Evolutionary conservation across 140 eudicot species (phyloP).

Genomic region (Anethum foeniculum): DNA sequence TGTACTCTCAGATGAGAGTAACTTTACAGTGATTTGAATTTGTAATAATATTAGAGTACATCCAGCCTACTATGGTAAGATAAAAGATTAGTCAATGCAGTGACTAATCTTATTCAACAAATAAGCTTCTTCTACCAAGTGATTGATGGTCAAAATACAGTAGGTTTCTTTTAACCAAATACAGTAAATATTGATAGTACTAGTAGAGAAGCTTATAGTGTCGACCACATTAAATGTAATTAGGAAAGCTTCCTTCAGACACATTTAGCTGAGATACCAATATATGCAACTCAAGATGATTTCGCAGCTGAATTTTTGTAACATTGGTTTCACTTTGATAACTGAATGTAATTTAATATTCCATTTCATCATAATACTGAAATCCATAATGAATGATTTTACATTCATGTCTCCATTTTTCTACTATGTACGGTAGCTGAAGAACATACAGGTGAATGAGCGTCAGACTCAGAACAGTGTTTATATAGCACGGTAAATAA

Average conservation of each 20-base stretch:
- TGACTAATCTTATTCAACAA: background rate
- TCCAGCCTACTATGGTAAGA: background rate
- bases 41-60: too few species aligned
- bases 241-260: background rate
- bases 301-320: background rate
- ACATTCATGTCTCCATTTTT: background rate
- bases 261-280: background rate
- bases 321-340: background rate
- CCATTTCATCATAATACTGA: background rate
- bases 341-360: background rate
- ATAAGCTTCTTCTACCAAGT: background rate
- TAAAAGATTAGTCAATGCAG: background rate
- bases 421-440: background rate
- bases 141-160: background rate
- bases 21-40: too few species aligned
- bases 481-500: background rate
- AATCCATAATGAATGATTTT: too few species aligned
- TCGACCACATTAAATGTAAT: background rate
- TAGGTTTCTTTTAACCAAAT: too few species aligned
- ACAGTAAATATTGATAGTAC: background rate
- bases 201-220: background rate
- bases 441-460: background rate
- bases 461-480: background rate
- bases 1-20: background rate
- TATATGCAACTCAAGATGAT: background rate